Percentiles rank a stretch among this genome's conserved stretches.
These are phyloP conservation scores for Didymella keratinophila DNA, from an alignment of 2,329 filamentous ascomycete species.

Conservation along the genomic window DNA sequence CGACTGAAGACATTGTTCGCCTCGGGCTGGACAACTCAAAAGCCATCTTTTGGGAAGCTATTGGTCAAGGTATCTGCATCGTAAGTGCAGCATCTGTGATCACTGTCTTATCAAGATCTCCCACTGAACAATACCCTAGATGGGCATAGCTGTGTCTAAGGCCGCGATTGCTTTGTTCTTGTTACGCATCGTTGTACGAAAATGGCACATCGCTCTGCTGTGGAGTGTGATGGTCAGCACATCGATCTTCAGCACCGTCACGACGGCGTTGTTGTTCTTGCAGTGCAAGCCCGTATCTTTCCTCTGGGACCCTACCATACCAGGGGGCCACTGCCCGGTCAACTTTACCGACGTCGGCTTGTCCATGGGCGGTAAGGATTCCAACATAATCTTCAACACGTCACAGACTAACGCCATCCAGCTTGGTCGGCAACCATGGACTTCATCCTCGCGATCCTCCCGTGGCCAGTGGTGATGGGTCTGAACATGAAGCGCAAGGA, in stretches of 20 bases:
- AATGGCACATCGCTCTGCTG: constrained; percentile 40
- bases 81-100: not conserved
- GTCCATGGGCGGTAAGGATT: constrained; percentile 36
- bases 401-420: constrained; percentile 15
- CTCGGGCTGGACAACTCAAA: constrained; percentile 35
- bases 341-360: constrained; percentile 40
- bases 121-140: constrained; percentile 10
- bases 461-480: constrained; percentile 45
- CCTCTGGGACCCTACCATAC: constrained; percentile 39
- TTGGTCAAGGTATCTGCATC: constrained; percentile 43
- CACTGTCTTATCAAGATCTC: not conserved
- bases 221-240: constrained; percentile 44
- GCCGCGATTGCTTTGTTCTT: constrained; percentile 43
- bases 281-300: constrained; percentile 39
- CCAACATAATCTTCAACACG: not conserved
- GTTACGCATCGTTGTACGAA: constrained; percentile 39
- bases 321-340: constrained; percentile 37
- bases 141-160: constrained; percentile 44
- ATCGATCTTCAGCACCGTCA: constrained; percentile 36
- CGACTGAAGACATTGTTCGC: constrained; percentile 30
- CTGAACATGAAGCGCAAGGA: constrained; percentile 49
- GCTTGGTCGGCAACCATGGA: constrained; percentile 47
- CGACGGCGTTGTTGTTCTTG: constrained; percentile 37
- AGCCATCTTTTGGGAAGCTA: constrained; percentile 44
- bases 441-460: constrained; percentile 47